Percentiles rank a stretch among this genome's conserved stretches.
phyloP scores from a whole-genome alignment of 2,329 filamentous ascomycete species.

The Colletotrichum endophyticum region DNA sequence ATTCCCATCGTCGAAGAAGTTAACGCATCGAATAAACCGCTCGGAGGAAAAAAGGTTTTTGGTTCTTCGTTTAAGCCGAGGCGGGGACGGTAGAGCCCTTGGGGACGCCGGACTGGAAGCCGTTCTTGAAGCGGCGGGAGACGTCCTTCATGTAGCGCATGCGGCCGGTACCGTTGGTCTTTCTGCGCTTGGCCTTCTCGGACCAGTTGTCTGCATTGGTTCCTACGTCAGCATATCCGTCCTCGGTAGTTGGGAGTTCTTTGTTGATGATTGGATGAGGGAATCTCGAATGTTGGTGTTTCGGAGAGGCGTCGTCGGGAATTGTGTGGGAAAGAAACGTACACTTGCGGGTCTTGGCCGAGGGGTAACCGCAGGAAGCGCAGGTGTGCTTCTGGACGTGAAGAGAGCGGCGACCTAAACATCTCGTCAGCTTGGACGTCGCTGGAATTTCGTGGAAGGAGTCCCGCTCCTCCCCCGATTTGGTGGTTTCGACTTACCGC shows the following conservation, averaged over 20 bases:
- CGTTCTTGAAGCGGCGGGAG: slow-evolving; percentile 94
- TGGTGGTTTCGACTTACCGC: slow-evolving; percentile 72
- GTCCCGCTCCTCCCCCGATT: neutral
- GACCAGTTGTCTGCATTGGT: slow-evolving; percentile 88
- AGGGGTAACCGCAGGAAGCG: slow-evolving; percentile 92
- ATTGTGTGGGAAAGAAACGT: slow-evolving; percentile 54
- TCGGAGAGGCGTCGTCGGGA: neutral
- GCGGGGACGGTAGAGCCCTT: slow-evolving; percentile 78
- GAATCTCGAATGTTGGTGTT: neutral
- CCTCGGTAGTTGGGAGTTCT: neutral
- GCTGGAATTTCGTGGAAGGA: slow-evolving; percentile 8
- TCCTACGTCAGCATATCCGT: slow-evolving; percentile 9
- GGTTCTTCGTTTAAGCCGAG: slow-evolving; percentile 36
- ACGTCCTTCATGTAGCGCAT: slow-evolving; percentile 95
- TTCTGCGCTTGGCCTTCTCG: slow-evolving; percentile 99
- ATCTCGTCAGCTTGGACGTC: neutral
- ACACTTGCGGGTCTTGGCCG: slow-evolving; percentile 99
- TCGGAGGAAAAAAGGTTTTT: neutral
- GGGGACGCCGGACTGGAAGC: slow-evolving; percentile 89
- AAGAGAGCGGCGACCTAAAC: slow-evolving; percentile 87
- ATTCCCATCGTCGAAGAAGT: slow-evolving; percentile 11
- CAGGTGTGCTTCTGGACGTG: slow-evolving; percentile 99
- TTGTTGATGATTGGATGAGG: neutral
- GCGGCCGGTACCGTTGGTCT: slow-evolving; percentile 97
- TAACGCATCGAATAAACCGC: neutral